Percentiles rank a stretch among this genome's conserved stretches.
Evolutionary conservation across 2,329 filamentous ascomycete species (phyloP).

Genomic region (Hypocreales sp.): DNA sequence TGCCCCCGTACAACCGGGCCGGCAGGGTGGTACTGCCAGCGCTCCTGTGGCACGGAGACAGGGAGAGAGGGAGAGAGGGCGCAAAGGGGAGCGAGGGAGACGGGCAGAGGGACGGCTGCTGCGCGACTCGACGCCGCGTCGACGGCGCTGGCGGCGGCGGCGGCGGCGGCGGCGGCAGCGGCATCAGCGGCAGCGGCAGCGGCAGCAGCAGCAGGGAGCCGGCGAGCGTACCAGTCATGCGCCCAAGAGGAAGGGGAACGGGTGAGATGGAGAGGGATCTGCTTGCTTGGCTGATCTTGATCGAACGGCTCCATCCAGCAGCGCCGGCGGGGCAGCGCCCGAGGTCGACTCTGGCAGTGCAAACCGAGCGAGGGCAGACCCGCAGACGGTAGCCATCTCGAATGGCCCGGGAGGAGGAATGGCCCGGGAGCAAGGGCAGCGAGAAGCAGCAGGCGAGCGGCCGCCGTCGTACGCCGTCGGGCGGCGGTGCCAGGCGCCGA

Average conservation of each 20-base stretch:
- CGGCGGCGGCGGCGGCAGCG: too few species aligned
- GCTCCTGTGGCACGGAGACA: conserved; percentile 23
- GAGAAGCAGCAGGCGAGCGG: conserved; percentile 1
- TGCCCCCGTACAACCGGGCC: conserved; percentile 13
- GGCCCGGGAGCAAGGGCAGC: not conserved
- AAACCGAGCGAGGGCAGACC: conserved; percentile 1
- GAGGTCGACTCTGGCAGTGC: conserved; percentile 2
- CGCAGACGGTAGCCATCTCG: conserved; percentile 2
- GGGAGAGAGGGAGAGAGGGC: not conserved
- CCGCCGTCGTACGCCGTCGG: not conserved
- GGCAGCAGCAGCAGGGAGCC: too few species aligned
- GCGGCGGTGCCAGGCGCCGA: conserved; percentile 3
- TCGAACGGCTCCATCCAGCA: conserved; percentile 1
- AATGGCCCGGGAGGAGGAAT: not conserved
- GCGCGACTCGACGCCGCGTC: too few species aligned
- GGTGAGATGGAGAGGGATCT: not conserved
- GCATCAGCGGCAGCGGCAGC: too few species aligned
- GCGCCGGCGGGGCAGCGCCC: conserved; percentile 1
- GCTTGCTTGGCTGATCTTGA: conserved; percentile 2
- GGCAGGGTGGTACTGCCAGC: conserved; percentile 27
- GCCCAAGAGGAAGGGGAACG: not conserved
- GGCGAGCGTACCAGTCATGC: too few species aligned
- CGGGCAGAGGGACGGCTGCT: not conserved
- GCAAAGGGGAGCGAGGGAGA: too few species aligned
- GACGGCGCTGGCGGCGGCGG: too few species aligned